phyloP scores from a whole-genome alignment of 2,329 filamentous ascomycete species.

The Dothideomycetes sp. region DNA sequence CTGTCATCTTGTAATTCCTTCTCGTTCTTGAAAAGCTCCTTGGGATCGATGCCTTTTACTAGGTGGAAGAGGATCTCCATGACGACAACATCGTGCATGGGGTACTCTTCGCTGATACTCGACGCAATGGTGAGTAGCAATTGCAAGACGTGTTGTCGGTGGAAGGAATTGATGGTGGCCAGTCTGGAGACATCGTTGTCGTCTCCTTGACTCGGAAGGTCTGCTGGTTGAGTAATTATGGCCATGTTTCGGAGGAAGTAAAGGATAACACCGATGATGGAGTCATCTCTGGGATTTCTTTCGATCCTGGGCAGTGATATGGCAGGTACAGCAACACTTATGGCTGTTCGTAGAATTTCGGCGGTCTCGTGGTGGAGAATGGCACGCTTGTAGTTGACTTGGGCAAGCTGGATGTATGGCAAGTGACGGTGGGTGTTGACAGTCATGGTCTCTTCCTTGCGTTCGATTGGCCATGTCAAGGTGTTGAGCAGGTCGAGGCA shows the following conservation, averaged over 20 bases:
- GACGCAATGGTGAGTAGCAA: constrained; percentile 79
- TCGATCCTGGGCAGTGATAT: constrained; percentile 74
- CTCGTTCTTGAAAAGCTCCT: constrained; percentile 78
- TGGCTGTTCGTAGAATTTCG: constrained; percentile 68
- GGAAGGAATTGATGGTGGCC: constrained; percentile 77
- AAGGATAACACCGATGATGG: constrained; percentile 81
- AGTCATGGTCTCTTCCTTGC: constrained; percentile 70
- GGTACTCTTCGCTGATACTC: constrained; percentile 89
- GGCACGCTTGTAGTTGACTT: constrained; percentile 80
- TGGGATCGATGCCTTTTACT: constrained; percentile 77
- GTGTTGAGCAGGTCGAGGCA: constrained; percentile 87
- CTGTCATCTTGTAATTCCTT: constrained; percentile 59
- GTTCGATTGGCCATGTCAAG: constrained; percentile 86
- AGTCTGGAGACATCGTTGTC: constrained; percentile 84
- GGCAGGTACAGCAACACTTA: constrained; percentile 72
- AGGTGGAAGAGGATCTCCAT: constrained; percentile 90
- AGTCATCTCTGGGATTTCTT: constrained; percentile 70
- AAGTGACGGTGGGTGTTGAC: constrained; percentile 88
- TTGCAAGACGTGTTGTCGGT: constrained; percentile 82
- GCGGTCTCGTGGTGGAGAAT: constrained; percentile 75
- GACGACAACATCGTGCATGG: constrained; percentile 76
- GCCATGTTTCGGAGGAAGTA: constrained; percentile 85
- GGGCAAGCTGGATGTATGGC: constrained; percentile 78
- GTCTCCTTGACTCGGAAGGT: constrained; percentile 71
- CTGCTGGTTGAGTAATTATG: constrained; percentile 67